Conservation (phyloP, 805 yeast genomes). For the Candida nanaspora region DNA sequence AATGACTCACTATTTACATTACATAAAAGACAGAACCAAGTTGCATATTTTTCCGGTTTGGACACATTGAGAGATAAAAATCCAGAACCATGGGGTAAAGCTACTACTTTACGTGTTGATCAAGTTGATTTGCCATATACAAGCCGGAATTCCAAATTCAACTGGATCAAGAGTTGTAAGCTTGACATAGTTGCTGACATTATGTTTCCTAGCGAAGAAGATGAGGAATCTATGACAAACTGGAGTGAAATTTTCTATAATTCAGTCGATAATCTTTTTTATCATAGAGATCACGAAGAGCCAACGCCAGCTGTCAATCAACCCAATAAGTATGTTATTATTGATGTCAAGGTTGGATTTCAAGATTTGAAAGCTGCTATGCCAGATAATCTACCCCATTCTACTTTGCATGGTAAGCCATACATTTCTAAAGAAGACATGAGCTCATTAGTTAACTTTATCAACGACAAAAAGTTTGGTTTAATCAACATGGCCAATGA, state of each 20-base stretch:
- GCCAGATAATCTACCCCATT: conserved; percentile 41
- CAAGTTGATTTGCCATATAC: conserved; percentile 27
- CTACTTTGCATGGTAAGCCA: conserved; percentile 45
- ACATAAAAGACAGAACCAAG: conserved; percentile 62
- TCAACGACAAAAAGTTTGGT: conserved; percentile 40
- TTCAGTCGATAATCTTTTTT: not conserved
- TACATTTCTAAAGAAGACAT: conserved; percentile 54
- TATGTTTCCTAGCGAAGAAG: conserved; percentile 51
- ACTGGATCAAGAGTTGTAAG: conserved; percentile 68
- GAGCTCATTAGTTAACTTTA: conserved; percentile 52
- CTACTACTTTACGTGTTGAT: conserved; percentile 38
- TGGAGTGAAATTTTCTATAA: not conserved
- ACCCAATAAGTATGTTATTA: conserved; percentile 47
- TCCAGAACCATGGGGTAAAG: conserved; percentile 39
- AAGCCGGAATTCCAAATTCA: conserved; percentile 38
- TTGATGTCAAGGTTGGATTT: conserved; percentile 61
- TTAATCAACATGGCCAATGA: conserved; percentile 8
- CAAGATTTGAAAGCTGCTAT: conserved; percentile 51
- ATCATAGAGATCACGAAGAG: not conserved
- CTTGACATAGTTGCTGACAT: conserved; percentile 67
- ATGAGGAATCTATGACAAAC: not conserved
- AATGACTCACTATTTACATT: conserved; percentile 71
- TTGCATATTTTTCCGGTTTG: conserved; percentile 34
- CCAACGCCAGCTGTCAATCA: conserved; percentile 1
- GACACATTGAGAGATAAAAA: conserved; percentile 13